These are phyloP conservation scores for Cladosporium austrohemisphaericum DNA, from an alignment of 2,329 filamentous ascomycete species.

Conservation along the genomic window DNA sequence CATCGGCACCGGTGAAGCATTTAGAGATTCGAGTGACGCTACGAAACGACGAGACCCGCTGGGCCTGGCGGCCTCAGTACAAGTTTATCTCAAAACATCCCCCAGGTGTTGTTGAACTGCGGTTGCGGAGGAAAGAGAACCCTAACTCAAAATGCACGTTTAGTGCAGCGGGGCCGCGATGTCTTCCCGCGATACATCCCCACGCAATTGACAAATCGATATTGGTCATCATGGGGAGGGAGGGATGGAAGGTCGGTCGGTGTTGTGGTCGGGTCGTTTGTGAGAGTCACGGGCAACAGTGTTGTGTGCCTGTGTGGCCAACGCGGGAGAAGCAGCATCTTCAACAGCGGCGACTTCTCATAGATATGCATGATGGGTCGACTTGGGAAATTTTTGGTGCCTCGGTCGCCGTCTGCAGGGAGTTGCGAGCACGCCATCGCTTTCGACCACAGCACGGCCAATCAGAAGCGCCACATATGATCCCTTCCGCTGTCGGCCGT, in stretches of 20 bases:
- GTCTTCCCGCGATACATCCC: background rate
- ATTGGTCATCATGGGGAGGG: background rate
- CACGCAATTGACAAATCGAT: background rate
- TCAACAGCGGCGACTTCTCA: background rate
- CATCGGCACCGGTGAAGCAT: no score
- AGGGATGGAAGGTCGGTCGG: background rate
- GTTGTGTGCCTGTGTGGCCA: background rate
- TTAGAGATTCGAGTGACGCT: no score
- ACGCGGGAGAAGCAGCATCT: background rate
- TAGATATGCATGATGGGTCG: constrained; percentile 1
- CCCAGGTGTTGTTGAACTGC: no score
- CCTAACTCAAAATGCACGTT: no score
- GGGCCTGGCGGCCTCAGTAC: no score
- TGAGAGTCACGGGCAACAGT: background rate
- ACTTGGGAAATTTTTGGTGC: constrained; percentile 2
- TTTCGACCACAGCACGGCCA: background rate
- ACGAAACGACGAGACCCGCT: no score
- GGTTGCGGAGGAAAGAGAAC: no score
- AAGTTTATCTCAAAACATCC: no score
- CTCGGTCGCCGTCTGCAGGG: background rate
- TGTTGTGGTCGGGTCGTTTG: no score
- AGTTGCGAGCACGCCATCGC: no score
- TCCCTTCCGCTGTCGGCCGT: constrained; percentile 11
- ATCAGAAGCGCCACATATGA: background rate
- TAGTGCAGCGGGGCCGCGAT: constrained; percentile 3